Evolutionary conservation across 2,329 filamentous ascomycete species (phyloP).

Genomic region (Endothia cerciana): DNA sequence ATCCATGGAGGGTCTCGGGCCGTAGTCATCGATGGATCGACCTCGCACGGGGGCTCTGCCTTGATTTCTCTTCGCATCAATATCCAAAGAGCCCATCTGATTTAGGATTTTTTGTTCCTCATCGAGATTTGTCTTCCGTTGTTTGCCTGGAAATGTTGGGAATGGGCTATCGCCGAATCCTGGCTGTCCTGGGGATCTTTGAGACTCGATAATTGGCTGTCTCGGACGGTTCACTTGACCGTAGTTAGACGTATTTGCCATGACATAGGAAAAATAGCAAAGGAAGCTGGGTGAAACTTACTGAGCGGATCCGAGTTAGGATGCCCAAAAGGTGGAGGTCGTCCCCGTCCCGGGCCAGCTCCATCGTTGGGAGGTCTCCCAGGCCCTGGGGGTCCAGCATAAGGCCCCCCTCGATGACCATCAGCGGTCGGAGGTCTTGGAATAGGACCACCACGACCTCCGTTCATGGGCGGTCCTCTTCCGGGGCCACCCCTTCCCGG

Average conservation of each 20-base stretch:
- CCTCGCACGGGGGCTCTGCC: conserved; percentile 25
- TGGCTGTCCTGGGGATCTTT: conserved; percentile 33
- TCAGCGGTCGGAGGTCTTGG: conserved; percentile 46
- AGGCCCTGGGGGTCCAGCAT: conserved; percentile 34
- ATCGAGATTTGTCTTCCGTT: conserved; percentile 44
- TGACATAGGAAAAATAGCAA: conserved; percentile 16
- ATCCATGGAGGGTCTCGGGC: conserved; percentile 40
- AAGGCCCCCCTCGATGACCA: conserved; percentile 38
- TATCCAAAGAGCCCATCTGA: conserved; percentile 47
- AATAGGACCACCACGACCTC: conserved; percentile 51
- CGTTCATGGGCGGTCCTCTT: conserved; percentile 46
- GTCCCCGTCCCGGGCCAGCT: conserved; percentile 39
- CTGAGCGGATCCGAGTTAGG: conserved; percentile 47
- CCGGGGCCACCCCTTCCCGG: conserved; percentile 45
- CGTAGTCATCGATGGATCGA: conserved; percentile 37
- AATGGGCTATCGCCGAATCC: conserved; percentile 48
- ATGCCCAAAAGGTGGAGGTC: conserved; percentile 44
- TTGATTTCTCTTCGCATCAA: conserved; percentile 33
- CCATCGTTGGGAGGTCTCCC: conserved; percentile 40
- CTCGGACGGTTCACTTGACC: conserved; percentile 35
- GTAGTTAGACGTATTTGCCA: conserved; percentile 27
- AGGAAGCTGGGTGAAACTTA: conserved; percentile 36
- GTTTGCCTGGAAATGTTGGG: conserved; percentile 47
- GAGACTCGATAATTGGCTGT: conserved; percentile 34
- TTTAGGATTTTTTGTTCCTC: conserved; percentile 47